Percentiles rank a stretch among this genome's conserved stretches.
Conservation (phyloP, 2,329 filamentous ascomycete genomes). For the Acephala macrosclerotiorum region DNA sequence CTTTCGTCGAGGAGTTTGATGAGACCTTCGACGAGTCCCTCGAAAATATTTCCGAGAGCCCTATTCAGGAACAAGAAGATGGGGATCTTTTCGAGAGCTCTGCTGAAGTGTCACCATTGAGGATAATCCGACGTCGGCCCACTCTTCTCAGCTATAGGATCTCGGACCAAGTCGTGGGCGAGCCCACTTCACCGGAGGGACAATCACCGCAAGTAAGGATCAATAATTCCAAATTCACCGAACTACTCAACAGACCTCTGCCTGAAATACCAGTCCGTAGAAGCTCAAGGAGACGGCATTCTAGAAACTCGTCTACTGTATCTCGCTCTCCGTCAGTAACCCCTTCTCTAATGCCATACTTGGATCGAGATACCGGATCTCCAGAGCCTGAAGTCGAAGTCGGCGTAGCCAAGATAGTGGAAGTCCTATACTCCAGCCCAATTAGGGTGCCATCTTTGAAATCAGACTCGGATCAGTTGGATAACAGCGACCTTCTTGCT, state of each 20-base stretch:
- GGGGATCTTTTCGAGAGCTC: not conserved
- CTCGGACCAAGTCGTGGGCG: not conserved
- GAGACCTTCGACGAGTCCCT: not conserved
- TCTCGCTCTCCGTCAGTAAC: slow-evolving; percentile 29
- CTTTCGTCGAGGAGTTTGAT: not conserved
- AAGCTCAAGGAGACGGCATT: slow-evolving; percentile 19
- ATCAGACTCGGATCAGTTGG: slow-evolving; percentile 7
- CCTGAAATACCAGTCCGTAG: slow-evolving; percentile 26
- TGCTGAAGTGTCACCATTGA: not conserved
- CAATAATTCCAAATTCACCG: not conserved
- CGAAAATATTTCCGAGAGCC: not conserved
- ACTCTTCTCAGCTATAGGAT: not conserved
- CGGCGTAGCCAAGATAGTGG: slow-evolving; percentile 15
- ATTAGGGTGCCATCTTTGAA: slow-evolving; percentile 20
- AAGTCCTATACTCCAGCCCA: slow-evolving; percentile 5
- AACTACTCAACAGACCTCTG: slow-evolving; percentile 24
- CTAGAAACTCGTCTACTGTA: slow-evolving; percentile 20
- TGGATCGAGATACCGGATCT: not conserved
- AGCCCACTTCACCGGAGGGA: not conserved
- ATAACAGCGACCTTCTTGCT: not conserved
- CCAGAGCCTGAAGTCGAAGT: not conserved
- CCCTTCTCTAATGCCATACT: slow-evolving; percentile 1
- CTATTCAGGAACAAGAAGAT: not conserved
- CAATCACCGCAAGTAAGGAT: not conserved
- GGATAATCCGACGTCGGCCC: not conserved